These are phyloP conservation scores for Polymyxa betae DNA, from an alignment of 208 protist species.

Conservation along the genomic window DNA sequence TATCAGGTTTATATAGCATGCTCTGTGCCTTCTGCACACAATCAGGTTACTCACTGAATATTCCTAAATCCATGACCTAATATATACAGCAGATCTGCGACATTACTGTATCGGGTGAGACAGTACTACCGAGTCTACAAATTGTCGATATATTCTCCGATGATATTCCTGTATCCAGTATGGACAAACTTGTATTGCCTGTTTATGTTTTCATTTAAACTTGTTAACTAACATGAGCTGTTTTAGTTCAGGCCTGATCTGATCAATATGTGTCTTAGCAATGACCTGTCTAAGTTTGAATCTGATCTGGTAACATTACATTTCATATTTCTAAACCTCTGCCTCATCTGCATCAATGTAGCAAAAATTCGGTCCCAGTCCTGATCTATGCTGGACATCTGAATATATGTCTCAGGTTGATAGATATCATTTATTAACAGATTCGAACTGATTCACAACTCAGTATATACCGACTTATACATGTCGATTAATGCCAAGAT, in stretches of 20 bases:
- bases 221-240: not conserved
- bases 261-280: slow-evolving; percentile 3
- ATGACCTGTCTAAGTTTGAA: not conserved
- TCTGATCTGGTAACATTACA: not conserved
- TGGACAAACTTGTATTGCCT: not conserved
- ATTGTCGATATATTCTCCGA: not conserved
- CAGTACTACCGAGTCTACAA: not conserved
- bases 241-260: slow-evolving; percentile 13
- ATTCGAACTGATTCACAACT: not conserved
- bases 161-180: not conserved
- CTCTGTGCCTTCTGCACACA: too few species aligned
- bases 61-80: too few species aligned
- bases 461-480: not conserved
- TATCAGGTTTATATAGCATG: slow-evolving; percentile 32
- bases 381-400: too few species aligned
- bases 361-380: too few species aligned
- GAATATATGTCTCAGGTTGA: too few species aligned
- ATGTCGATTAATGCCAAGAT: not conserved
- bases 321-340: too few species aligned
- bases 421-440: too few species aligned
- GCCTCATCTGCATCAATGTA: too few species aligned
- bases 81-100: not conserved
- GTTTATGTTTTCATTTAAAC: too few species aligned
- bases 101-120: not conserved
- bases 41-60: too few species aligned